Base-by-base conservation (phyloP, 371 early-diverging fungal species). In the Circinella minor region DNA sequence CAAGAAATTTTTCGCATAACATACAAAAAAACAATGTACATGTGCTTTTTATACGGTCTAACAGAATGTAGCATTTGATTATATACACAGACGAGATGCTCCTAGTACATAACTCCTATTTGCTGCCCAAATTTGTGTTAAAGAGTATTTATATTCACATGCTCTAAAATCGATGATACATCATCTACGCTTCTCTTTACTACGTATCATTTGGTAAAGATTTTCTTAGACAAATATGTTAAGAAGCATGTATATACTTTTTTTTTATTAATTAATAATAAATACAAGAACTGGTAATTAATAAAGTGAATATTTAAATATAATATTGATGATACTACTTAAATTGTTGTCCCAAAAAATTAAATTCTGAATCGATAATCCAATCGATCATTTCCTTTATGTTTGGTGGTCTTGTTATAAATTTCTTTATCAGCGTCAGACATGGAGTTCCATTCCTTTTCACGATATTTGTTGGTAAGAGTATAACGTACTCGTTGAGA, bases 291-390 rank as follows among this genome's bases (percentile, higher is more conserved):
- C 0, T 27, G 27, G 27, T 27, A 27, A 27, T 27, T 27, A 27
- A 27, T 27, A 27, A 2, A 27, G 2, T 2, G 27, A 27, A 27
- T 27, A 27, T 27, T 27, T 27, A 27, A 27, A 1, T 27, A 54
- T 54, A 27, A 1, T 27, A 54, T 54, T n/a, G 15, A 54, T 54
- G 20, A 54, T 13, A 17, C 1, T 13, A 17, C 13, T 10, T 48
- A 48, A 48, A 48, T 13, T 17, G 1, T 3, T 13, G 17, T 17
- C 1, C 1, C 39, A 63, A 0, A 43, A 18, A 18, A 48, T 70
- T 71, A 78, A 38, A 81, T 61, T 66, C 71, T 65, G 64, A 81
- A 83, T 4, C 72, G 70, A 55, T 74, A 81, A 49, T 83, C 83
- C 17, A 83, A 62, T 8, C 83, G 77, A 37, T 81, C 57, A 17